Conservation (phyloP, 2,329 filamentous ascomycete genomes). For the Amylocarpus encephaloides region DNA sequence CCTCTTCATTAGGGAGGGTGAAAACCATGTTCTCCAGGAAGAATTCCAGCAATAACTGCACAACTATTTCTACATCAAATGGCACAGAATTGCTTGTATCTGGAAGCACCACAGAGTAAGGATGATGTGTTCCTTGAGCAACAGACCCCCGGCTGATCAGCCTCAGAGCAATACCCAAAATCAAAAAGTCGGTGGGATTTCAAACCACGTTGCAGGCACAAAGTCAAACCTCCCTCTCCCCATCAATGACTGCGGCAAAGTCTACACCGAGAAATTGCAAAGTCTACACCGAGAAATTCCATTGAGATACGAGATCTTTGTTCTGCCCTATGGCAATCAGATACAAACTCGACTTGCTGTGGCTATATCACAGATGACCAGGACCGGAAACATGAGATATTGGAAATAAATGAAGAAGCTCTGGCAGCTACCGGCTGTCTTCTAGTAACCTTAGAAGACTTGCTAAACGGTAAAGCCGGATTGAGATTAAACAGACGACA, state of each 20-base stretch:
- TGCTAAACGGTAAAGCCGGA: slow-evolving; percentile 8
- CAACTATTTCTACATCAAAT: neutral
- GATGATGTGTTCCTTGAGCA: neutral
- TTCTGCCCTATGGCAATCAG: slow-evolving; percentile 5
- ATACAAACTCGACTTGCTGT: slow-evolving; percentile 1
- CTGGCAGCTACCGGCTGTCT: neutral
- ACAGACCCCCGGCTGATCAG: neutral
- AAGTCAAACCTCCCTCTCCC: slow-evolving; percentile 23
- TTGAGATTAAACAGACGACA: slow-evolving; percentile 15
- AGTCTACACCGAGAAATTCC: neutral
- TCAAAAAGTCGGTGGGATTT: neutral
- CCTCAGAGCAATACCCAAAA: neutral
- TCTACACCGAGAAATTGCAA: neutral
- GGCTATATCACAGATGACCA: slow-evolving; percentile 18
- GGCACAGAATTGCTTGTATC: neutral
- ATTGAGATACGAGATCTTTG: slow-evolving; percentile 18
- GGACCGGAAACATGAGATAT: slow-evolving; percentile 8
- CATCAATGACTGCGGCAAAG: neutral
- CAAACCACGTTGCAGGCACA: neutral
- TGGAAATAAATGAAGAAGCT: neutral
- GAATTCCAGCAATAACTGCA: neutral
- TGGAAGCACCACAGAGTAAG: neutral
- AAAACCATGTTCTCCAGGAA: neutral
- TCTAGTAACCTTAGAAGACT: slow-evolving; percentile 15
- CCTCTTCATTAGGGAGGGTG: neutral